Percentiles rank a stretch among this genome's conserved stretches.
These are phyloP conservation scores for Paraconiothyrium sp. DNA, from an alignment of 2,329 filamentous ascomycete genomes.

Conservation along the genomic window DNA sequence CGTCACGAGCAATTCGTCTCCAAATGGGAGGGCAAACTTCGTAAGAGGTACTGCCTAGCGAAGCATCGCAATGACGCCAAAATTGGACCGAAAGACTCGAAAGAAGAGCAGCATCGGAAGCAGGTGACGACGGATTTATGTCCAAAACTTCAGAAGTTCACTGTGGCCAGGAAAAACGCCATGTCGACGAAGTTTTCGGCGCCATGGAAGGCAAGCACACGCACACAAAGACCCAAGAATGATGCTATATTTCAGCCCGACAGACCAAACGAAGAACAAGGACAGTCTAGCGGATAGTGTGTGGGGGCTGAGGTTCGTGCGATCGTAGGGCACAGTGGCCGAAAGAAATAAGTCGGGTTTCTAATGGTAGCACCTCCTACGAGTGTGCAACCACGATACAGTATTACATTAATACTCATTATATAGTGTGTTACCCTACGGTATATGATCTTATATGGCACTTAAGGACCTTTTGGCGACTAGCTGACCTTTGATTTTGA, in stretches of 20 bases:
- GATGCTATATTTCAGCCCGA: neutral
- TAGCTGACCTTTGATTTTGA: no score
- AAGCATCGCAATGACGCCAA: neutral
- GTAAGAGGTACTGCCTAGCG: neutral
- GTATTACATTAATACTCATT: no score
- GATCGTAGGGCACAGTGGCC: no score
- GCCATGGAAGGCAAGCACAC: neutral
- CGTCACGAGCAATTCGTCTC: neutral
- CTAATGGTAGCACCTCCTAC: no score
- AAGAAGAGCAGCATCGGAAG: neutral
- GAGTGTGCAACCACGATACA: no score
- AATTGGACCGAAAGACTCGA: neutral
- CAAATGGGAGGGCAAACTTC: neutral
- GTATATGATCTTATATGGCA: no score
- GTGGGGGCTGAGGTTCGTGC: no score
- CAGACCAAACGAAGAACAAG: no score
- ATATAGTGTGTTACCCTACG: no score
- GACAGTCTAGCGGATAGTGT: no score
- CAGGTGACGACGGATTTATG: neutral
- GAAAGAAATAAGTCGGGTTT: no score
- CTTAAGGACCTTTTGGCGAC: no score
- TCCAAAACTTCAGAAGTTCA: neutral
- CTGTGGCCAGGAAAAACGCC: neutral
- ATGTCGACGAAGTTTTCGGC: neutral
- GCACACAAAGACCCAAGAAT: neutral